A percentile compares a stretch with the other conserved stretches of the same genome.
These are phyloP conservation scores for Phascolomyces articulosus DNA, from an alignment of 371 early-diverging fungal species.

Conservation along the genomic window DNA sequence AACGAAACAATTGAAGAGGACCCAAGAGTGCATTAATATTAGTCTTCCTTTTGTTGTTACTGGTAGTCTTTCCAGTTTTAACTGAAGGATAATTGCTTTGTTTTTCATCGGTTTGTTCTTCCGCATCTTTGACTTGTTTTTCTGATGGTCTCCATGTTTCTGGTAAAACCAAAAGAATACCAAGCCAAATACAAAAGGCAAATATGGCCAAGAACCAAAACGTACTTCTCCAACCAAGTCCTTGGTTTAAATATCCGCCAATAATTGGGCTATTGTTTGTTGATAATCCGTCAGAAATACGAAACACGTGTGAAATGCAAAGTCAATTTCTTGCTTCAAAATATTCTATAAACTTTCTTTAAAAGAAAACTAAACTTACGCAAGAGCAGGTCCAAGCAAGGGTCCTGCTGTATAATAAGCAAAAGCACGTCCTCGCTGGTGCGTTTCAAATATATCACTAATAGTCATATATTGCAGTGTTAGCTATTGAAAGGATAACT, in stretches of 20 bases:
- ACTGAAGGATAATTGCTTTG: not conserved
- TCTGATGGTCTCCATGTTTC: slow-evolving; percentile 34
- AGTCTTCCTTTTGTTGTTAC: too few relatives aligned
- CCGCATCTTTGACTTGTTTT: not conserved
- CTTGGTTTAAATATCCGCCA: slow-evolving; percentile 50
- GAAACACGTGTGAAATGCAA: too few relatives aligned
- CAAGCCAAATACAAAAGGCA: slow-evolving; percentile 35
- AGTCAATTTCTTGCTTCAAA: too few relatives aligned
- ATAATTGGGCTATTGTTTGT: slow-evolving; percentile 41
- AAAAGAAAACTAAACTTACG: slow-evolving; percentile 24
- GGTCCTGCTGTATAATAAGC: slow-evolving; percentile 46
- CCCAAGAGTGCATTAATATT: slow-evolving; percentile 26
- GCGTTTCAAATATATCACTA: slow-evolving; percentile 43
- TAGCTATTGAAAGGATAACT: too few relatives aligned
- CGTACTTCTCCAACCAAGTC: slow-evolving; percentile 48
- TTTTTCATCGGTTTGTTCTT: not conserved
- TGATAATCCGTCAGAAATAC: not conserved
- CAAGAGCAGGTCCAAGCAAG: slow-evolving; percentile 26
- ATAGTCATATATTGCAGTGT: not conserved
- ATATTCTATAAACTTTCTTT: not conserved
- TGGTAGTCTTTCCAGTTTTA: slow-evolving; percentile 2
- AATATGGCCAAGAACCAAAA: slow-evolving; percentile 44
- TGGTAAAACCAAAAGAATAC: slow-evolving; percentile 39
- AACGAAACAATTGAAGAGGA: slow-evolving; percentile 30
- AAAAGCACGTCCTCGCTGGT: slow-evolving; percentile 48